phyloP scores from a whole-genome alignment of 345 rosid species.

The Schrenkiella parvula region DNA sequence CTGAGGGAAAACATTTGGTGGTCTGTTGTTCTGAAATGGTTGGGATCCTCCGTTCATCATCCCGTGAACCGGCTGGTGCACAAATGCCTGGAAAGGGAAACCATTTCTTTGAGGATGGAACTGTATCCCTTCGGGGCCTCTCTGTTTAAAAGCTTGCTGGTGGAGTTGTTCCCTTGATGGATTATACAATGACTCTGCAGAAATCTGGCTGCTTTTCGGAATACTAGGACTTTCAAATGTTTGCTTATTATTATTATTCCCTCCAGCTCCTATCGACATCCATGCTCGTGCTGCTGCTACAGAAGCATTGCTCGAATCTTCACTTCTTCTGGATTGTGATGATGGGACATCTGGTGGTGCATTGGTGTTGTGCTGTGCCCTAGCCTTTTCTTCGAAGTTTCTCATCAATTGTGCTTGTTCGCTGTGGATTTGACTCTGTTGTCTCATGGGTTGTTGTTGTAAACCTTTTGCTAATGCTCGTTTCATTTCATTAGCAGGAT shows the following conservation, averaged over 20 bases:
- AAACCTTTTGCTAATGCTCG: constrained; percentile 32
- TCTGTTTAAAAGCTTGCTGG: constrained; percentile 41
- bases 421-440: constrained; percentile 40
- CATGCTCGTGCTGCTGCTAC: constrained; percentile 72
- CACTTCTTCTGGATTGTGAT: constrained; percentile 42
- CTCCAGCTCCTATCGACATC: constrained; percentile 85
- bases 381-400: constrained; percentile 49
- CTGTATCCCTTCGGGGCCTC: constrained; percentile 48
- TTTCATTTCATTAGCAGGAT: constrained; percentile 42
- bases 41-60: constrained; percentile 45
- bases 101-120: constrained; percentile 46
- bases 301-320: constrained; percentile 63
- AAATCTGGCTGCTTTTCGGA: constrained; percentile 47
- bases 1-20: constrained; percentile 54
- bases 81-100: constrained; percentile 56
- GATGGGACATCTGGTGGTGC: constrained; percentile 33
- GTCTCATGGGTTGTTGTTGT: constrained; percentile 14
- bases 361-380: constrained; percentile 49
- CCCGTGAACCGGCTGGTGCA: constrained; percentile 39
- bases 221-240: constrained; percentile 39
- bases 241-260: constrained; percentile 48
- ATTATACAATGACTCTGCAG: constrained; percentile 59
- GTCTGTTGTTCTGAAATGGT: constrained; percentile 32
- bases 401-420: constrained; percentile 70
- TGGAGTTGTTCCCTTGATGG: constrained; percentile 54